Base-by-base conservation (phyloP, 495 filamentous ascomycete genomes). In the Poronia punctata region DNA sequence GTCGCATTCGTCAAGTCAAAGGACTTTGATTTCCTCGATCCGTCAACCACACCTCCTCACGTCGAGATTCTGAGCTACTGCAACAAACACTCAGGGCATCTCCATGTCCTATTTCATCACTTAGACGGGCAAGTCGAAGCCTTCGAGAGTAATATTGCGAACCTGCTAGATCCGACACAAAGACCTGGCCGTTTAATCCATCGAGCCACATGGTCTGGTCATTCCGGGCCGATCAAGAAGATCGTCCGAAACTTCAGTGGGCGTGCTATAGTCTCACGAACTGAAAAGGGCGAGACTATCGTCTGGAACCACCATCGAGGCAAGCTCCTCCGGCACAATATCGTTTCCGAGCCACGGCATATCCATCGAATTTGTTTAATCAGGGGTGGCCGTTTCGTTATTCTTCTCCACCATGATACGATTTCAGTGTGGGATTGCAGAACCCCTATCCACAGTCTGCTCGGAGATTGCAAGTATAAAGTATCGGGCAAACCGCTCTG, bases 51-150 rank as follows among this genome's bases (percentile, higher is more conserved):
- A 10, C 35, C 43, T 18, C 12, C 30, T 15, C 68, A 90, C 62
- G 75, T 83, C 10, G 84, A 83, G 50, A 78, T 90, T 33, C 71
- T 80, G 48, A 78, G 72, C 32, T 94, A 93, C 55, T 84, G 80
- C 45, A 74, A 76, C 40, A 62, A 68, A 18, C 57, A 70, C 5
- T 71, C 68, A 3, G 79, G 79, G 16, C 70, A 78, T 24, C 66
- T 97, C 24, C 79, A 79, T 28, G 55, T 97, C n/a, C 65, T 99
- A 6, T 67, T 86, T 10, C 89, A 97, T 55, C 78, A 82, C 50
- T 95, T 95, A 50, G 86, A 94, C 45, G 89, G 90, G 33, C 75
- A 75, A 30, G 76, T 97, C 42, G 78, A 83, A 46, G 86, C 87
- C 67, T 86, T 84, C 56, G 76, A 87, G 44, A 82, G 78, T 40